Evolutionary conservation across 2,329 filamentous ascomycete genomes (phyloP), one percentile per base, ranked within the genome.

Genomic region (Seiridium cupressi): DNA sequence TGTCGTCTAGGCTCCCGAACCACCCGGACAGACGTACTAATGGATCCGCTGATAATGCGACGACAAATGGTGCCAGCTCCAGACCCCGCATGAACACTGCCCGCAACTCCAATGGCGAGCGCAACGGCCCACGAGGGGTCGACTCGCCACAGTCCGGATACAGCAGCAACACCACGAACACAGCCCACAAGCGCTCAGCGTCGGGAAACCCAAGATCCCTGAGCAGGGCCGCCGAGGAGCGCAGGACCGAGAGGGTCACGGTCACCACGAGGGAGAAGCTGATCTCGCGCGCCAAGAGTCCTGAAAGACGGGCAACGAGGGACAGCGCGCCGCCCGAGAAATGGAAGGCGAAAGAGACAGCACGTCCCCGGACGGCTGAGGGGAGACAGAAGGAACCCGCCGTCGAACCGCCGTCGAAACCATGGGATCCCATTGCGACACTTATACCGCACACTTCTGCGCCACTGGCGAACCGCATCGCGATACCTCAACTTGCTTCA

Each of bases 371-470:
- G 64, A 73, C 74, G 44, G 68, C 78, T 5, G 82, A 85, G 60
- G 65, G 76, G 59, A 77, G 76, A 62, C 70, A 72, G 5, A 81
- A 76, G 67, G 79, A 84, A 47, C 65, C 73, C 48, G 80, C 75
- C 62, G 71, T 74, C 36, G 84, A 87, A 62, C 69, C 76, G 34
- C 77, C 79, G n/a, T 76, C 78, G 75, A 77, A 75, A 64, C 76
- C 79, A 69, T 98, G 95, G 95, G 88, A 87, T 59, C 94, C 95
- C 0, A 85, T 92, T 71, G 94, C 88, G 7, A 89, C 84, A 1
- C 78, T 98, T 31, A 80, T 93, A 42, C 81, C 85, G 5, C 86
- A 86, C 66, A 87, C 86, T 0, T 81, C 84, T 34, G 86, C 86
- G 32, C 78, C 76, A 35, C 67, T 78, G 44, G 77, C 77, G 35